Evolutionary conservation across 2,329 filamentous ascomycete genomes (phyloP).

Genomic region (Arthrobotrys sinensis): DNA sequence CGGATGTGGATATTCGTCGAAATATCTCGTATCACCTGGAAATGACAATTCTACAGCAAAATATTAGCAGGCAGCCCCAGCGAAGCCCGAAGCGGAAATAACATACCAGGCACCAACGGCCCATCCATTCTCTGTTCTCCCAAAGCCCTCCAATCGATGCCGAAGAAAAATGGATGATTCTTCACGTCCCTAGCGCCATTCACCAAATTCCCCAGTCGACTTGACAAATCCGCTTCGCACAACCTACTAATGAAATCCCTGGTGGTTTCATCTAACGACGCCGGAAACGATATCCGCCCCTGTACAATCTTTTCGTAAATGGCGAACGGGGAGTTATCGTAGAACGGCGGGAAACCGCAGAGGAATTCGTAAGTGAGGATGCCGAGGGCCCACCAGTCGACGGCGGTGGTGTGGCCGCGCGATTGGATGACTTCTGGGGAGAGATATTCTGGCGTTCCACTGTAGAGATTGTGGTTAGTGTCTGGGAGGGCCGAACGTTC

Average conservation of each 20-base stretch:
- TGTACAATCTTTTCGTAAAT: conserved; percentile 89
- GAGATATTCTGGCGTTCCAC: conserved; percentile 84
- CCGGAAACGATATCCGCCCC: conserved; percentile 81
- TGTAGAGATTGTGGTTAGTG: conserved; percentile 1
- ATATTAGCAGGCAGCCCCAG: conserved; percentile 19
- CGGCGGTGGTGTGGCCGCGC: conserved; percentile 81
- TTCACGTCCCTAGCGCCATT: conserved; percentile 82
- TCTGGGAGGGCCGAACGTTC: not conserved
- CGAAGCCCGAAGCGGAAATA: conserved; percentile 7
- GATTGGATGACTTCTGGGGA: conserved; percentile 88
- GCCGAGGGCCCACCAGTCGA: conserved; percentile 90
- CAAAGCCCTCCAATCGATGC: conserved; percentile 81
- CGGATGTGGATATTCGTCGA: conserved; percentile 79
- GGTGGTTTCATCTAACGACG: conserved; percentile 75
- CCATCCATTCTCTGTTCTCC: conserved; percentile 73
- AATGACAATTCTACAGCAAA: conserved; percentile 81
- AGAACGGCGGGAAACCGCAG: conserved; percentile 87
- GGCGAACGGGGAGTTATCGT: conserved; percentile 88
- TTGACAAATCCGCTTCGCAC: conserved; percentile 84
- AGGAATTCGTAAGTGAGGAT: conserved; percentile 88
- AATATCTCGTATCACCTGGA: conserved; percentile 83
- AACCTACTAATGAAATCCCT: conserved; percentile 82
- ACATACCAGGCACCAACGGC: conserved; percentile 68
- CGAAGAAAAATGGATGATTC: conserved; percentile 80
- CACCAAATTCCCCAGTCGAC: conserved; percentile 82